Evolutionary conservation across 73 alveolate genomes (phyloP), one percentile per base, ranked within the genome.

Genomic region (Paramecium biaurelia): DNA sequence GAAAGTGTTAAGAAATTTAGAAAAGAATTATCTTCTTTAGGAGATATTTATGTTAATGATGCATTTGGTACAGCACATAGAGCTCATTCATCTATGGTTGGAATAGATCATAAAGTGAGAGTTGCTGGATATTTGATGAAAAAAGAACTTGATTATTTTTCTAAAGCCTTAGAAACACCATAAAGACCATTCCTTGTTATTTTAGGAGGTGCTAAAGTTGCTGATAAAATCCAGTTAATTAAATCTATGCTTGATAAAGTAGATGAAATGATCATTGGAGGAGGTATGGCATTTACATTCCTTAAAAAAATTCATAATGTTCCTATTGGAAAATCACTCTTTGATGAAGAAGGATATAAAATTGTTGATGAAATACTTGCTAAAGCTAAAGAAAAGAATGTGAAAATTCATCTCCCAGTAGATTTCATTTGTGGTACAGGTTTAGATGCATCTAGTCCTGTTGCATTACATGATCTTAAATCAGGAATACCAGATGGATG

Each of bases 281-380:
- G 99, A 53, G 99, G 99, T 20, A 98, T 97, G 99, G 98, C 98
- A 79, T 97, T 96, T 97, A 97, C 99, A 57, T 98, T 97, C 98
- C 79, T 96, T 76, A 95, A 95, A 93, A 96, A 94, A 41, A 92
- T 94, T 76, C 92, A 94, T 76, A 85, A 89, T 63, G 85, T 95
- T 15, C 79, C 82, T 21, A 95, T 97, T 79, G 99, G 99, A 28
- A 88, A 96, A 57, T 97, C 99, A 68, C 95, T 96, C 85, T 97
- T 67, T 94, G 99, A 97, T 85, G 98, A 93, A 93, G 99, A 93
- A 58, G 99, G 99, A n/a, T 97, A 97, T 37, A 45, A 45, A 92
- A 92, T 96, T 76, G 99, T 97, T 32, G 96, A 95, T 18, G 94
- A 86, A 41, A 92, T 95, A 28, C 30, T 93, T 47, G 88, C 85